A percentile compares a stretch with the other conserved stretches of the same genome.
Evolutionary conservation across 1,284 basidiomycete species (phyloP).

Genomic region (Sporisorium scitamineum): DNA sequence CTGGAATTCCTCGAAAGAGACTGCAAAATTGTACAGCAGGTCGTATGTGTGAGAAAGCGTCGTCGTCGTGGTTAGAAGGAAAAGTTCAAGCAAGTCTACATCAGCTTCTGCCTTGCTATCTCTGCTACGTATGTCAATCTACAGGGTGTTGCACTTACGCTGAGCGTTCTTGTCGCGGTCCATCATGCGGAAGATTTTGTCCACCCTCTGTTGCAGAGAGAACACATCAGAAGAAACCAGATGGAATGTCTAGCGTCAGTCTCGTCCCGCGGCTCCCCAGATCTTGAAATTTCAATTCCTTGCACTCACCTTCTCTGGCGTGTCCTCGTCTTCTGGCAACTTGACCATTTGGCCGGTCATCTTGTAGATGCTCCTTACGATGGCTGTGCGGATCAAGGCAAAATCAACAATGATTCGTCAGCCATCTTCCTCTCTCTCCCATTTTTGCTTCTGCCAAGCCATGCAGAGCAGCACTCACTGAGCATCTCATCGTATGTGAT

Average conservation of each 20-base stretch:
- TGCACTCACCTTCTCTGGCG: constrained; percentile 87
- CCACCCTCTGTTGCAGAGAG: constrained; percentile 57
- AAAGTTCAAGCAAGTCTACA: neutral
- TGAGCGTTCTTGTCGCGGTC: constrained; percentile 68
- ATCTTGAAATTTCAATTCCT: neutral
- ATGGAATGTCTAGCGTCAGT: neutral
- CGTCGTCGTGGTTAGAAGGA: neutral
- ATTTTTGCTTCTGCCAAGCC: neutral
- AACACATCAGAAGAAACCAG: neutral
- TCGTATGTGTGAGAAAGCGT: neutral
- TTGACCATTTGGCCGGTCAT: constrained; percentile 93
- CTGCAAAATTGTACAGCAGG: constrained; percentile 15
- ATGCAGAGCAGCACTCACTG: constrained; percentile 44
- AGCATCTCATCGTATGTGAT: constrained; percentile 84
- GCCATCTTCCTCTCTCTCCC: neutral
- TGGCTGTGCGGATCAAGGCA: constrained; percentile 44
- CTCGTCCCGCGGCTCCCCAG: neutral
- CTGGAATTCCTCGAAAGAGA: constrained; percentile 68
- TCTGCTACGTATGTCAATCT: neutral
- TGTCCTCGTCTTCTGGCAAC: constrained; percentile 96
- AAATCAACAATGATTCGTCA: neutral
- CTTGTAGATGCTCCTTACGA: constrained; percentile 68
- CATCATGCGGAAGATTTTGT: constrained; percentile 69
- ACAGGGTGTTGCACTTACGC: constrained; percentile 38
- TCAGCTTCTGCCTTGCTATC: neutral